These are phyloP conservation scores for Lagenidium sp. DNA, from an alignment of 352 stramenopile genomes.

Conservation along the genomic window DNA sequence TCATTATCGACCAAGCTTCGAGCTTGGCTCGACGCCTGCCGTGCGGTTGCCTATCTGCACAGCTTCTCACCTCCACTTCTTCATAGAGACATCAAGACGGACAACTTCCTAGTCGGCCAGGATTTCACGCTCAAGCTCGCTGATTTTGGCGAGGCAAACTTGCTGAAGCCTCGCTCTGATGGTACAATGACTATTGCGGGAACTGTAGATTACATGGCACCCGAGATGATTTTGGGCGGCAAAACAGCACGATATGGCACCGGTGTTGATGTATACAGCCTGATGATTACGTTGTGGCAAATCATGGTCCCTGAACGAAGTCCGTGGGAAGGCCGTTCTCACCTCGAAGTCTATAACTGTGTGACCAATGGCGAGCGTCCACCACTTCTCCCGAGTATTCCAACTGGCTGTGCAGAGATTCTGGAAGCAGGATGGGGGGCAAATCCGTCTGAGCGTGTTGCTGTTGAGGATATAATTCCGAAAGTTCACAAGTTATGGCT, in stretches of 20 bases:
- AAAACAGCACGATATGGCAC: conserved; percentile 75
- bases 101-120: conserved; percentile 77
- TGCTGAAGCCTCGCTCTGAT: conserved; percentile 64
- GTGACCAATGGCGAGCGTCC: conserved; percentile 67
- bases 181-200: conserved; percentile 82
- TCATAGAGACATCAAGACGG: conserved; percentile 82
- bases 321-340: conserved; percentile 63
- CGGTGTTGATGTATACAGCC: conserved; percentile 74
- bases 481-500: conserved; percentile 73
- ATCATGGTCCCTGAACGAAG: conserved; percentile 74
- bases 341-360: conserved; percentile 73
- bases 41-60: conserved; percentile 75
- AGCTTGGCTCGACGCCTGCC: conserved; percentile 76
- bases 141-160: conserved; percentile 81
- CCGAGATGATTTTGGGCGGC: conserved; percentile 76
- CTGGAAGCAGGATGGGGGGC: conserved; percentile 62
- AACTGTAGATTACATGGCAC: conserved; percentile 83
- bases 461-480: conserved; percentile 66
- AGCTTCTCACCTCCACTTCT: conserved; percentile 73
- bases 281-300: conserved; percentile 85
- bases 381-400: conserved; percentile 57
- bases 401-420: conserved; percentile 59
- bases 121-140: conserved; percentile 75
- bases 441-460: conserved; percentile 61
- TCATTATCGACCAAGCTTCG: conserved; percentile 68